Conservation (phyloP, 495 filamentous ascomycete species). For the Aspergillus haitiensis region DNA sequence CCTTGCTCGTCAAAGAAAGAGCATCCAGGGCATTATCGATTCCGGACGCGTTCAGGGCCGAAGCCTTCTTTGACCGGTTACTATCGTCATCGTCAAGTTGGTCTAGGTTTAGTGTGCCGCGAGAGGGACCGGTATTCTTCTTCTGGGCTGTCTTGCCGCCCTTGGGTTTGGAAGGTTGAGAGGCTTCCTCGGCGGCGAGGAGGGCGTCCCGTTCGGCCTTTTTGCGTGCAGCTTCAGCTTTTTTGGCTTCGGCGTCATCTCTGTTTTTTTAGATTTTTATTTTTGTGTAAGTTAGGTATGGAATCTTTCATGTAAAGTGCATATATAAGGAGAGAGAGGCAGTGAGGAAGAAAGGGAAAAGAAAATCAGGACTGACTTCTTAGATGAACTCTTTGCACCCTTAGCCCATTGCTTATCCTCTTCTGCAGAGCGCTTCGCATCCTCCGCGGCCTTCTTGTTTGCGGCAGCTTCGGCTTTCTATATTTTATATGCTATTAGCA, state of each 20-base stretch:
- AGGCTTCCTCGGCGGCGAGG: conserved; percentile 78
- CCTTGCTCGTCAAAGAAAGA: conserved; percentile 60
- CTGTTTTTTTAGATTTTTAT: conserved; percentile 45
- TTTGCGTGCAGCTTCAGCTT: conserved; percentile 79
- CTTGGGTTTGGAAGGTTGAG: conserved; percentile 57
- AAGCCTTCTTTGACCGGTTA: conserved; percentile 34
- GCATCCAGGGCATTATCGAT: conserved; percentile 92
- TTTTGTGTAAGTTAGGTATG: not conserved
- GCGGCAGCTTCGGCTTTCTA: conserved; percentile 88
- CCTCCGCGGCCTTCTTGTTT: conserved; percentile 68
- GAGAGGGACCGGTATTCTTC: conserved; percentile 54
- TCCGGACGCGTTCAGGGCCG: conserved; percentile 72
- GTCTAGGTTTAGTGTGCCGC: conserved; percentile 59
- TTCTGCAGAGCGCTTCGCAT: conserved; percentile 62
- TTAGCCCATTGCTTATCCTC: conserved; percentile 83
- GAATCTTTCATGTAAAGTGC: not conserved
- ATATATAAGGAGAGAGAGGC: not conserved
- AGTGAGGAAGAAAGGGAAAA: not conserved
- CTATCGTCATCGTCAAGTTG: conserved; percentile 59
- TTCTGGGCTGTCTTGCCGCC: conserved; percentile 64
- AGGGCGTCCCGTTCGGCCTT: conserved; percentile 85
- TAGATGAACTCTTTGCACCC: conserved; percentile 77
- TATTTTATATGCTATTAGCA: not conserved
- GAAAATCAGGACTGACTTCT: conserved; percentile 65
- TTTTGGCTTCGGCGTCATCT: conserved; percentile 82